These are phyloP conservation scores for Penicillium sp. DNA, from an alignment of 2,329 filamentous ascomycete genomes.

Conservation along the genomic window DNA sequence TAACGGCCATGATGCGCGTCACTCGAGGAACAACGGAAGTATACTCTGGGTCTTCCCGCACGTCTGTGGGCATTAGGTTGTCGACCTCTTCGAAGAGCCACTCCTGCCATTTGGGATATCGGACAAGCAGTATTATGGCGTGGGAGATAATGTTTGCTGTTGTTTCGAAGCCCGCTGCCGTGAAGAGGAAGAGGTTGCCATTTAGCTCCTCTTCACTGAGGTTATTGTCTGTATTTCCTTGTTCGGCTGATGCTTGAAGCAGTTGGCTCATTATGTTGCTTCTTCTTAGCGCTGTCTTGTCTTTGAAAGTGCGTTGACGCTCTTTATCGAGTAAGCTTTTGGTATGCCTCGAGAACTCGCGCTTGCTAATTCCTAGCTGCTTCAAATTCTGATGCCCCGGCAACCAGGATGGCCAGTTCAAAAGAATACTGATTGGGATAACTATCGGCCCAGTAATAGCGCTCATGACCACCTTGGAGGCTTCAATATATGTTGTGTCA, in stretches of 20 bases:
- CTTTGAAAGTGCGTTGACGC: not conserved
- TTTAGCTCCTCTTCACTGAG: conserved; percentile 41
- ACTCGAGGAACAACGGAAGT: too few species aligned
- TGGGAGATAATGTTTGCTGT: conserved; percentile 54
- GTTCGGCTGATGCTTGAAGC: not conserved
- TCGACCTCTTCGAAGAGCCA: too few species aligned
- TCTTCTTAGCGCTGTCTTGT: not conserved
- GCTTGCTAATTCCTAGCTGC: not conserved
- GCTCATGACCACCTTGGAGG: too few species aligned
- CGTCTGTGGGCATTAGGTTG: too few species aligned
- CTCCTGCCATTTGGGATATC: too few species aligned
- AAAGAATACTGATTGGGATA: not conserved
- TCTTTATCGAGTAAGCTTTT: not conserved
- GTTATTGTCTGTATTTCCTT: not conserved
- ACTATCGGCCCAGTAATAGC: not conserved
- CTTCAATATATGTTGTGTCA: too few species aligned
- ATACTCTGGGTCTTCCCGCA: too few species aligned
- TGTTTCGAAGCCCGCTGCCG: conserved; percentile 42
- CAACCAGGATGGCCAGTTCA: not conserved
- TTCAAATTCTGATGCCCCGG: not conserved
- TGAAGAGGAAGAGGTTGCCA: conserved; percentile 52
- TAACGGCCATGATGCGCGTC: too few species aligned
- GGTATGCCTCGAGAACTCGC: not conserved
- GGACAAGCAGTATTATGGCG: conserved; percentile 37
- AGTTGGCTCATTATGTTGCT: not conserved